Evolutionary conservation across 495 filamentous ascomycete species (phyloP), one percentile per base, ranked within the genome.

Genomic region (Penicillium coprophilum): DNA sequence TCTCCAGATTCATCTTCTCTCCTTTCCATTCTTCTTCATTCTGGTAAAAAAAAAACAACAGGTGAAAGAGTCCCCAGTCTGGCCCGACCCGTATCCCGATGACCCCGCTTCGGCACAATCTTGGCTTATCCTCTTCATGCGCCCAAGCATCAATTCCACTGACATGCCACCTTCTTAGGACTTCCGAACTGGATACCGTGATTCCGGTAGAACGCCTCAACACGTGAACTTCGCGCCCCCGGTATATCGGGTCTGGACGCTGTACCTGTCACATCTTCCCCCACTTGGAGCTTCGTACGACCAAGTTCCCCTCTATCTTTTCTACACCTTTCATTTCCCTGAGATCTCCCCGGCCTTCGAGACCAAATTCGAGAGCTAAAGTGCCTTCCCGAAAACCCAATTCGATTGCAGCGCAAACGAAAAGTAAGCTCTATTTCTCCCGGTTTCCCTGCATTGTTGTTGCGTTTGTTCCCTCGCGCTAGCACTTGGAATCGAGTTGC

Each of bases 341-440:
- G 27, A 5, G 48, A 38, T 36, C 30, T 50, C 31, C 12, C 30
- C 47, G 50, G 36, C 38, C 21, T 9, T 27, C 6, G 9, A 43
- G 43, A 21, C 15, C 38, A 9, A 31, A 43, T 3, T 31, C 24
- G 27, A 49, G n/a, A 32, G n/a, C 8, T 17, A 31, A 15, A 23
- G 32, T 17, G 2, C 3, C 20, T 24, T 43, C 7, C 20, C 21
- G 48, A 39, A n/a, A 52, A 15, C 27, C 21, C 44, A 56, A 47
- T 56, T 49, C 15, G 43, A 46, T 41, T 41, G 41, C 50, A 41
- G 55, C 61, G 50, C 57, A 63, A 60, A 60, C 57, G 15, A 63
- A 57, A 57, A 57, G 58, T 60, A 61, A 63, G 61, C 50, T 49
- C 55, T 20, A 21, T n/a, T 38, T 46, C n/a, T n/a, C 44, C 38